Conservation (phyloP, 2,329 filamentous ascomycete genomes). For the Penicillium carneum region DNA sequence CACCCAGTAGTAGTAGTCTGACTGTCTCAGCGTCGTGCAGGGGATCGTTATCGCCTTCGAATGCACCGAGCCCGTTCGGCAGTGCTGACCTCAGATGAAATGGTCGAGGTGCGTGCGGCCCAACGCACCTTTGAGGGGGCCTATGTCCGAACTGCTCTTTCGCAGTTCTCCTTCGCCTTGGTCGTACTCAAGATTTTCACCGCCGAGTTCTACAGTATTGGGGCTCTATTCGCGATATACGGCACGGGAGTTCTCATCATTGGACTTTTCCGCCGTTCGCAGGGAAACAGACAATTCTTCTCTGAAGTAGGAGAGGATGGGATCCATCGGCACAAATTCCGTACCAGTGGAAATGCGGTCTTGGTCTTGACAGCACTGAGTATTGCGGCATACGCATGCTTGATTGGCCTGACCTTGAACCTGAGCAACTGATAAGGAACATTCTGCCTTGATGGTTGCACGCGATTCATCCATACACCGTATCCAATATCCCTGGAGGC, state of each 20-base stretch:
- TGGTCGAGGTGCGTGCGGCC: constrained; percentile 91
- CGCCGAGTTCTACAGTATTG: constrained; percentile 92
- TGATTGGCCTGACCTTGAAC: constrained; percentile 66
- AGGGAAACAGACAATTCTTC: constrained; percentile 95
- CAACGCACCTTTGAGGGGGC: constrained; percentile 97
- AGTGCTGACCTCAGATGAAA: constrained; percentile 79
- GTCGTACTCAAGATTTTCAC: constrained; percentile 97
- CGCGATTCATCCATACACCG: constrained; percentile 11
- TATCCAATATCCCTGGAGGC: constrained; percentile 11
- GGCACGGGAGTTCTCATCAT: constrained; percentile 84
- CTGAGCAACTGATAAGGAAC: constrained; percentile 44
- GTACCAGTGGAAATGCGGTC: constrained; percentile 72
- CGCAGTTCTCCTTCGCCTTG: constrained; percentile 92
- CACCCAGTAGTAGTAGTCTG: constrained; percentile 21
- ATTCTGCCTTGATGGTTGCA: constrained; percentile 6
- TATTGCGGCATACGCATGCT: constrained; percentile 66
- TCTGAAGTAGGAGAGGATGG: constrained; percentile 64
- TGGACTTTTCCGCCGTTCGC: constrained; percentile 82
- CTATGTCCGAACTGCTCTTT: constrained; percentile 91
- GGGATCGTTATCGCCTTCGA: constrained; percentile 78
- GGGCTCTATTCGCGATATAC: constrained; percentile 93
- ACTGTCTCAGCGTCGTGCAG: constrained; percentile 65
- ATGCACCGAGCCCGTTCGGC: constrained; percentile 84
- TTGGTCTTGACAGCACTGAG: constrained; percentile 68
- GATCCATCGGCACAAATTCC: constrained; percentile 66